Conservation (phyloP, 768 basidiomycete species). For the Galerina sulciceps region DNA sequence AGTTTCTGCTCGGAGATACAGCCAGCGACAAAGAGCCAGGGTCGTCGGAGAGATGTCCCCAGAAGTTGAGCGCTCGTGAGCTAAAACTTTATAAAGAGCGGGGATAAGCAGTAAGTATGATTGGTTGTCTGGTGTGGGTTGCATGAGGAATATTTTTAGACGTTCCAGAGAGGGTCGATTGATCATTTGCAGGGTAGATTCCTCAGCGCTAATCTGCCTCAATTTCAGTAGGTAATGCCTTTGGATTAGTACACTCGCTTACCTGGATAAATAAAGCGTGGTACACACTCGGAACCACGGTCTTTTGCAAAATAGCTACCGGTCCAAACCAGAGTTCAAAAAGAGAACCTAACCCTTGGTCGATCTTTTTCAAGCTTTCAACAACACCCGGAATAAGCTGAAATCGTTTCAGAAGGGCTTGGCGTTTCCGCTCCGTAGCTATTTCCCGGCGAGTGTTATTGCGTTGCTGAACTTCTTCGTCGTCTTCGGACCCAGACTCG, state of each 20-base stretch:
- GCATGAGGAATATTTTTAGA: background rate
- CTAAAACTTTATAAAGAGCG: background rate
- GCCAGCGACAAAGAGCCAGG: slow-evolving; percentile 10
- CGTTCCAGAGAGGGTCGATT: background rate
- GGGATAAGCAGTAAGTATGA: background rate
- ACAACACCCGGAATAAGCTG: slow-evolving; percentile 2
- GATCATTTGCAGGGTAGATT: slow-evolving; percentile 7
- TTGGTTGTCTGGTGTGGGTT: background rate
- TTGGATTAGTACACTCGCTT: background rate
- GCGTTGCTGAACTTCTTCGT: background rate
- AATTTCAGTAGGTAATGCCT: background rate
- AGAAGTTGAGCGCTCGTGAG: background rate
- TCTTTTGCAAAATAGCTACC: background rate
- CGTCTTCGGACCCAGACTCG: background rate
- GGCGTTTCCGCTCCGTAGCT: background rate
- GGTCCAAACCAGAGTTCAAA: slow-evolving; percentile 6
- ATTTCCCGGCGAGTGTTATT: background rate
- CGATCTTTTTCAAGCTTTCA: background rate
- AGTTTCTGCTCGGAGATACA: slow-evolving; percentile 8
- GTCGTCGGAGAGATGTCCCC: background rate
- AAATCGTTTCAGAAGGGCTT: background rate
- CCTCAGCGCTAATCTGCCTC: slow-evolving; percentile 5
- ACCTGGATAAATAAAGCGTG: slow-evolving; percentile 4
- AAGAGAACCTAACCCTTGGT: background rate
- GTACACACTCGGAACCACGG: background rate